A percentile compares a stretch with the other conserved stretches of the same genome.
Conservation (phyloP, 805 yeast genomes). For the Crinitomyces ghanaensis region DNA sequence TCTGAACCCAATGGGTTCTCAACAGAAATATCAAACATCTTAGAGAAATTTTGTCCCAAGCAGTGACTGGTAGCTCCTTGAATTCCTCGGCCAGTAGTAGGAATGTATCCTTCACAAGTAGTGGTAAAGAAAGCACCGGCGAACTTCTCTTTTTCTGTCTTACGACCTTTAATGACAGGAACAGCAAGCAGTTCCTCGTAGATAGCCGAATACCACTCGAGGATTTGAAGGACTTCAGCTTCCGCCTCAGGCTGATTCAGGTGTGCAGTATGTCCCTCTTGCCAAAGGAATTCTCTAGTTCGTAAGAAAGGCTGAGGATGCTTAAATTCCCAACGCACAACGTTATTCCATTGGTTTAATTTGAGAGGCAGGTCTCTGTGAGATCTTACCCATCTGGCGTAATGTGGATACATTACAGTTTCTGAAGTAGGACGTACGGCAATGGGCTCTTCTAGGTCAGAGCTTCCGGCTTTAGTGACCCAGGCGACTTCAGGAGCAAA, state of each 20-base stretch:
- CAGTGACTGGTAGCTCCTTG: conserved; percentile 99
- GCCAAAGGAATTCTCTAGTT: conserved; percentile 99
- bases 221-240: conserved; percentile 73
- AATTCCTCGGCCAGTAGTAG: conserved; percentile 98
- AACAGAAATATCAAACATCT: conserved; percentile 92
- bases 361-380: conserved; percentile 95
- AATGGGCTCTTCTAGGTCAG: conserved; percentile 94
- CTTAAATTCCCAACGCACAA: conserved; percentile 99
- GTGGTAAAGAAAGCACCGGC: conserved; percentile 97
- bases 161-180: conserved; percentile 89
- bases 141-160: conserved; percentile 95
- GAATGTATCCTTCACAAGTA: conserved; percentile 92
- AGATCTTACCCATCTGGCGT: conserved; percentile 97
- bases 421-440: conserved; percentile 99
- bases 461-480: conserved; percentile 93
- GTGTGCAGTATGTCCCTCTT: conserved; percentile 99
- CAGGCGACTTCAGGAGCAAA: conserved; percentile 99
- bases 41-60: conserved; percentile 95
- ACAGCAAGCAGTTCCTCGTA: conserved; percentile 92
- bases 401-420: conserved; percentile 99
- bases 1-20: conserved; percentile 90
- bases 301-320: conserved; percentile 99
- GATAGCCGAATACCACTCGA: conserved; percentile 73
- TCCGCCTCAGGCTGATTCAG: conserved; percentile 72
- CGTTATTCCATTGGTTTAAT: conserved; percentile 98